Conservation (phyloP, 2,329 filamentous ascomycete species). For the Colletotrichum tamarilloi region DNA sequence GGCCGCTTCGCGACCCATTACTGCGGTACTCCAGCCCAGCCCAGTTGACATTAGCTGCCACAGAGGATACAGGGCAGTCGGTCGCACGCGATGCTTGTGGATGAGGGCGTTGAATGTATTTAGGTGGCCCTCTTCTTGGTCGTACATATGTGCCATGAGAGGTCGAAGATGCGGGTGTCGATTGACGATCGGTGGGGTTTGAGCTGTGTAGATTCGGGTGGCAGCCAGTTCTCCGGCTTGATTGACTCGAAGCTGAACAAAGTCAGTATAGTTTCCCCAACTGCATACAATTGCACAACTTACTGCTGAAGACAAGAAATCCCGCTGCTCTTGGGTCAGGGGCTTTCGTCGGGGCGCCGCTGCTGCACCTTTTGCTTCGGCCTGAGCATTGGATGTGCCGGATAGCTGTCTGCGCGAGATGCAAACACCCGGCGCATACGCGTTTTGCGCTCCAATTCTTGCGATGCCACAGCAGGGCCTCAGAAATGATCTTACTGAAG, state of each 20-base stretch:
- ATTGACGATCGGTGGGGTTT: constrained; percentile 83
- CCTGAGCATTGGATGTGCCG: constrained; percentile 13
- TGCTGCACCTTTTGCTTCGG: constrained; percentile 16
- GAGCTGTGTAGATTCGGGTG: constrained; percentile 90
- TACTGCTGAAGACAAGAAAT: constrained; percentile 80
- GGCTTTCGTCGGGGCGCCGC: constrained; percentile 59
- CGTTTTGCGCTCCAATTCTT: not conserved
- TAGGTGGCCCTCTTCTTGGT: constrained; percentile 92
- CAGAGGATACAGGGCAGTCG: constrained; percentile 90
- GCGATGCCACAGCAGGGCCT: constrained; percentile 9
- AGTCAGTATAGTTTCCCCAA: not conserved
- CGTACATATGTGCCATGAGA: constrained; percentile 97
- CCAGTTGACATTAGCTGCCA: constrained; percentile 86
- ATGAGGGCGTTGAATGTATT: constrained; percentile 86
- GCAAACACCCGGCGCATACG: constrained; percentile 14
- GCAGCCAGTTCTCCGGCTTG: constrained; percentile 98
- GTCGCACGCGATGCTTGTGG: constrained; percentile 87
- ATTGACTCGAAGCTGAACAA: constrained; percentile 83
- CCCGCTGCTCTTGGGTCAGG: constrained; percentile 75
- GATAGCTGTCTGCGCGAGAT: constrained; percentile 21
- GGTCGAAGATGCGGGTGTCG: constrained; percentile 88
- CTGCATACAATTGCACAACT: constrained; percentile 42
- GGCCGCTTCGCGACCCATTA: constrained; percentile 91
- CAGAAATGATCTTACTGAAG: constrained; percentile 7
- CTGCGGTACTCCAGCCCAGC: constrained; percentile 88